These are phyloP conservation scores for Xylaria sp. DNA, from an alignment of 2,329 filamentous ascomycete genomes.

Conservation along the genomic window DNA sequence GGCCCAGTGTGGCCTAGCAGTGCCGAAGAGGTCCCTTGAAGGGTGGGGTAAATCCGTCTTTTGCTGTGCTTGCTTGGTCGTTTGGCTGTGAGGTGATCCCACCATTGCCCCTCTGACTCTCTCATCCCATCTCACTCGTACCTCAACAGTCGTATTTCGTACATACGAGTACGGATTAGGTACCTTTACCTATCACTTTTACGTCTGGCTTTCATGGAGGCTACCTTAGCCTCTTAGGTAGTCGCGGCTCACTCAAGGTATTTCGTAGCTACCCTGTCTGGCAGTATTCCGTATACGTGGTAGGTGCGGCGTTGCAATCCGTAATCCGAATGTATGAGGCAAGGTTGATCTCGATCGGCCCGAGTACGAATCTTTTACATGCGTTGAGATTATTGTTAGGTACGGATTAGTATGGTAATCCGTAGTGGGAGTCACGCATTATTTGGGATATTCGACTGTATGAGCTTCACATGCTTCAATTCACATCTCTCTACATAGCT, in stretches of 20 bases:
- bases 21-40: neutral
- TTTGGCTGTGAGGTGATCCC: neutral
- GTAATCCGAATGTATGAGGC: neutral
- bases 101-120: constrained; percentile 10
- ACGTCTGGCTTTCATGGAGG: neutral
- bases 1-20: constrained; percentile 7
- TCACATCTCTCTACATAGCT: neutral
- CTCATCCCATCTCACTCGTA: neutral
- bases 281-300: too few relatives aligned
- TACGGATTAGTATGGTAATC: too few relatives aligned
- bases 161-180: neutral
- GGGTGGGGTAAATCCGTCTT: constrained; percentile 16
- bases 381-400: neutral
- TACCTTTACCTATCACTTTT: neutral
- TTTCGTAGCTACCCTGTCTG: too few relatives aligned
- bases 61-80: neutral
- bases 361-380: neutral
- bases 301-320: too few relatives aligned
- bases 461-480: too few relatives aligned
- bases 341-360: neutral
- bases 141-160: neutral
- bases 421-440: too few relatives aligned
- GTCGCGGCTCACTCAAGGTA: too few relatives aligned
- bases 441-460: too few relatives aligned
- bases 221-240: neutral